phyloP scores from a whole-genome alignment of 305 asterid genomes.

The Fraxinus sp. region DNA sequence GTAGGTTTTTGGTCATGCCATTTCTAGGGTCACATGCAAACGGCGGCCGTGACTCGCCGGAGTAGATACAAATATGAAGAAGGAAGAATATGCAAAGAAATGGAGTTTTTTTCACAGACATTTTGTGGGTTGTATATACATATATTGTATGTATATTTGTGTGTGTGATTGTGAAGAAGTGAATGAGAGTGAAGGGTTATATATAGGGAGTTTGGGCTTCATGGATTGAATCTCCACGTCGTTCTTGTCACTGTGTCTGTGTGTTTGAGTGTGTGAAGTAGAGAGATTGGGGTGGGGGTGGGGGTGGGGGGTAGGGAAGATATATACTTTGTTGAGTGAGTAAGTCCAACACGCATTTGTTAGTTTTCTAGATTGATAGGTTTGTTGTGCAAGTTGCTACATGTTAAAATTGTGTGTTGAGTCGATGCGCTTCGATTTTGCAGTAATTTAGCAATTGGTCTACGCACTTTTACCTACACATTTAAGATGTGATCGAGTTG shows the following conservation, averaged over 20 bases:
- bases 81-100: constrained; percentile 14
- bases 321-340: constrained; percentile 31
- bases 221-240: constrained; percentile 46
- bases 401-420: neutral
- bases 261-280: constrained; percentile 18
- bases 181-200: constrained; percentile 19
- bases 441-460: neutral
- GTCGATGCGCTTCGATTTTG: neutral
- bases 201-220: constrained; percentile 30
- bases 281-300: neutral
- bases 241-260: constrained; percentile 28
- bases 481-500: neutral
- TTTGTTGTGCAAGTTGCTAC: neutral
- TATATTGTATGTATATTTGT: neutral
- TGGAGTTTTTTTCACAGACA: constrained; percentile 2
- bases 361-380: neutral
- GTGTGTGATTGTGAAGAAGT: neutral
- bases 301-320: neutral
- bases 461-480: neutral
- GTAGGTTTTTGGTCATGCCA: constrained; percentile 33
- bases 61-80: constrained; percentile 20
- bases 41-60: constrained; percentile 44
- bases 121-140: neutral
- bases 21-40: constrained; percentile 67
- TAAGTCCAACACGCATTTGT: constrained; percentile 51